These are phyloP conservation scores for Aegilops sharonensis DNA, from an alignment of 176 grass and related monocot species.

Conservation along the genomic window DNA sequence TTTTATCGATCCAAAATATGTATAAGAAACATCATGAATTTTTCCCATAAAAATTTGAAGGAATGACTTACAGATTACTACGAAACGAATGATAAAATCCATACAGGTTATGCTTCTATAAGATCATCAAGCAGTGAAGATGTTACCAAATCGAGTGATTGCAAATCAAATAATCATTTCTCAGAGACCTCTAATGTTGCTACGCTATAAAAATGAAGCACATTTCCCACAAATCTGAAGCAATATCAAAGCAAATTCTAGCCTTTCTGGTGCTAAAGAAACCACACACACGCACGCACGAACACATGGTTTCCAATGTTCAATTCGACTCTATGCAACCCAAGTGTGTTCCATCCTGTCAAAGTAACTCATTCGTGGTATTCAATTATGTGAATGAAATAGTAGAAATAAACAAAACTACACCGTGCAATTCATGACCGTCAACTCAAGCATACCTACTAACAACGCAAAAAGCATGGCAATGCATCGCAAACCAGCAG, in stretches of 20 bases:
- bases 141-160: neutral
- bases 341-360: neutral
- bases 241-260: neutral
- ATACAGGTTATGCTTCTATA: neutral
- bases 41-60: neutral
- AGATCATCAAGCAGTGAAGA: neutral
- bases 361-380: neutral
- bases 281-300: neutral
- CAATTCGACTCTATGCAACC: neutral
- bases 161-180: neutral
- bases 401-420: neutral
- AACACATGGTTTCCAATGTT: neutral
- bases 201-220: neutral
- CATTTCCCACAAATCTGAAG: constrained; percentile 1
- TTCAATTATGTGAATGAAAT: neutral
- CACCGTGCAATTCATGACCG: neutral
- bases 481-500: neutral
- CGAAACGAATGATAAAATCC: neutral
- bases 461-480: neutral
- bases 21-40: neutral
- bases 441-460: neutral
- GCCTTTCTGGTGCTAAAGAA: neutral
- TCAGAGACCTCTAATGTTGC: neutral
- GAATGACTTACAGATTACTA: neutral
- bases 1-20: neutral